Evolutionary conservation across 2,329 filamentous ascomycete species (phyloP).

Genomic region (Erysiphe pulchra): DNA sequence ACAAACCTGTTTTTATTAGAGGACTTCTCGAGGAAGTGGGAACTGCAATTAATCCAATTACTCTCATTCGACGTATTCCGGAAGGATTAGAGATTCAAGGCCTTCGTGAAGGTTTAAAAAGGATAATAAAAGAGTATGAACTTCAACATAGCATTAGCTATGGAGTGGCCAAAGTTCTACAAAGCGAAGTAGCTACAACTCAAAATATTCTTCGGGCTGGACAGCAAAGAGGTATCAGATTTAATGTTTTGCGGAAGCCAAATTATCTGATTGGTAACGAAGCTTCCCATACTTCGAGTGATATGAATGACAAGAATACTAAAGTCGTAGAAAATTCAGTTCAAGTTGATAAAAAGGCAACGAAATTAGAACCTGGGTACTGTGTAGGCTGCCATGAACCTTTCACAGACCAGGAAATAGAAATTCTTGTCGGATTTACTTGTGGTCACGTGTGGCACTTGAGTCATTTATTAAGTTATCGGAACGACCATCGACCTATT

Average conservation of each 20-base stretch:
- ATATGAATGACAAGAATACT: background rate
- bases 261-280: constrained; percentile 6
- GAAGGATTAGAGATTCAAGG: constrained; percentile 84
- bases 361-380: constrained; percentile 22
- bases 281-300: constrained; percentile 2
- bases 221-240: constrained; percentile 68
- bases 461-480: constrained; percentile 34
- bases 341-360: constrained; percentile 1
- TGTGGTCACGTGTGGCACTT: constrained; percentile 68
- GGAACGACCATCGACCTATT: constrained; percentile 11
- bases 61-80: constrained; percentile 69
- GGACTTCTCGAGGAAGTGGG: constrained; percentile 82
- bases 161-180: constrained; percentile 64
- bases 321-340: constrained; percentile 4
- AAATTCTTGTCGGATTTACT: constrained; percentile 55
- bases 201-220: constrained; percentile 61
- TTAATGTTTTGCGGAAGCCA: constrained; percentile 37
- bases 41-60: constrained; percentile 78
- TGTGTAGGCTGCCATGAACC: constrained; percentile 31
- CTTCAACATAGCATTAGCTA: constrained; percentile 81
- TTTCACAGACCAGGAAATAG: constrained; percentile 34
- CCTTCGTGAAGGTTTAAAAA: constrained; percentile 60
- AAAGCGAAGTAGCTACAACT: constrained; percentile 63
- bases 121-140: constrained; percentile 88
- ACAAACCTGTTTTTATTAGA: constrained; percentile 84